phyloP scores from a whole-genome alignment of 768 basidiomycete genomes.

The Pholiota molesta region DNA sequence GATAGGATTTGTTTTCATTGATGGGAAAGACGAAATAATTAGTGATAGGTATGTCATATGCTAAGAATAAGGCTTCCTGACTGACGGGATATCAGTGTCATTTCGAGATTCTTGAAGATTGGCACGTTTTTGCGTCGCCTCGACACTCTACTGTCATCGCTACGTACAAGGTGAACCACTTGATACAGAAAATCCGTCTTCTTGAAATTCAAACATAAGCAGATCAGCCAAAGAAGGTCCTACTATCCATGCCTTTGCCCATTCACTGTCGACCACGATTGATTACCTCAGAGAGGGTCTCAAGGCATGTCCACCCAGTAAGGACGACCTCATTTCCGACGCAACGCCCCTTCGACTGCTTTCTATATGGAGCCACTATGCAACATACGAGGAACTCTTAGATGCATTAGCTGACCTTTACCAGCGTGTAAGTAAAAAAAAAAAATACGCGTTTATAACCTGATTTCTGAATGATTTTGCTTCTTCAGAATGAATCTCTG shows the following conservation, averaged over 20 bases:
- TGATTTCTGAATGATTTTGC: neutral
- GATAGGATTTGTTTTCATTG: conserved; percentile 45
- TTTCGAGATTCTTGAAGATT: conserved; percentile 65
- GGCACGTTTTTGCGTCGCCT: conserved; percentile 71
- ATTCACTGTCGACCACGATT: conserved; percentile 61
- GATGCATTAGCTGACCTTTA: conserved; percentile 59
- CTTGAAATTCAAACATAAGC: conserved; percentile 9
- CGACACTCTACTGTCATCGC: conserved; percentile 49
- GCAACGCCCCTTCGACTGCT: conserved; percentile 31
- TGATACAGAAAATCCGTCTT: neutral
- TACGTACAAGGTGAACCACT: conserved; percentile 52
- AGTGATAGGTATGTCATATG: conserved; percentile 52
- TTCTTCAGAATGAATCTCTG: conserved; percentile 32
- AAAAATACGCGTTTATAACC: neutral
- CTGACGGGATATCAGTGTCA: conserved; percentile 43
- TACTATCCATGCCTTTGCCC: conserved; percentile 67
- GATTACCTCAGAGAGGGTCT: conserved; percentile 52
- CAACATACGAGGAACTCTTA: conserved; percentile 49
- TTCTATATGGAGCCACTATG: conserved; percentile 54
- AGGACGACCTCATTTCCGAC: conserved; percentile 21
- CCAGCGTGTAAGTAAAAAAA: conserved; percentile 49
- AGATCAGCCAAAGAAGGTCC: conserved; percentile 53
- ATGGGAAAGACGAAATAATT: conserved; percentile 58
- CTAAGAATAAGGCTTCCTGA: neutral
- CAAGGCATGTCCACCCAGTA: conserved; percentile 39